phyloP scores from a whole-genome alignment of 345 rosid species.

The Populus davidiana region DNA sequence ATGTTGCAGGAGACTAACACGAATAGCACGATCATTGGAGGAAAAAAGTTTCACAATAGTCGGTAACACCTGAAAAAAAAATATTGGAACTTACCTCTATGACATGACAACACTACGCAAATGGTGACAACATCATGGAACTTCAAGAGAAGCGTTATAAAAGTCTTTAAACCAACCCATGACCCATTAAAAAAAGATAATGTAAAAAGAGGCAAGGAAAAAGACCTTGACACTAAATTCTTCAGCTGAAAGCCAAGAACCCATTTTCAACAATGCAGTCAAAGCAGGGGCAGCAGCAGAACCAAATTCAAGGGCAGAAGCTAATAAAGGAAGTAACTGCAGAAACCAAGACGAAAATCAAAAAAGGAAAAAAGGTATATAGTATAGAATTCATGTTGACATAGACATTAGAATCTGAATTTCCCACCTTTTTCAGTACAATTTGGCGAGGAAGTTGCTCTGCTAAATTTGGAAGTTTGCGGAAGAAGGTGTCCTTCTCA shows the following conservation, averaged over 20 bases:
- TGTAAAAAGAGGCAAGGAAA: neutral
- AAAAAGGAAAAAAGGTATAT: constrained; percentile 15
- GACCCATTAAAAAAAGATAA: neutral
- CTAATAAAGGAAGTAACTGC: constrained; percentile 95
- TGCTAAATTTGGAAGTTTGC: constrained; percentile 91
- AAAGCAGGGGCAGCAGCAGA: constrained; percentile 96
- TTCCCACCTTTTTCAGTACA: constrained; percentile 79
- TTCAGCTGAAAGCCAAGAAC: constrained; percentile 90
- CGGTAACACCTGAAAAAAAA: constrained; percentile 65
- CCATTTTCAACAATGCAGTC: constrained; percentile 87
- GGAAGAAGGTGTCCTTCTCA: constrained; percentile 95
- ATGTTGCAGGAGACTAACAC: constrained; percentile 93
- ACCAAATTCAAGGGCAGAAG: constrained; percentile 97
- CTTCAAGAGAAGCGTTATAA: neutral
- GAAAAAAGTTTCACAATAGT: constrained; percentile 84
- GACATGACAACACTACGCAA: neutral
- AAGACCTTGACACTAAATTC: constrained; percentile 83
- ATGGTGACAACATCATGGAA: neutral
- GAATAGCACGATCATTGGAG: constrained; percentile 88
- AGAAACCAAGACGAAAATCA: constrained; percentile 34
- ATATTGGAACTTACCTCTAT: neutral
- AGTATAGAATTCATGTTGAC: neutral
- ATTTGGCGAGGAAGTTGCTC: constrained; percentile 99
- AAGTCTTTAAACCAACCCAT: neutral
- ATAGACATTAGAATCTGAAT: constrained; percentile 21